These are phyloP conservation scores for Sclerotinia spermophila DNA, from an alignment of 2,329 filamentous ascomycete genomes.

Conservation along the genomic window DNA sequence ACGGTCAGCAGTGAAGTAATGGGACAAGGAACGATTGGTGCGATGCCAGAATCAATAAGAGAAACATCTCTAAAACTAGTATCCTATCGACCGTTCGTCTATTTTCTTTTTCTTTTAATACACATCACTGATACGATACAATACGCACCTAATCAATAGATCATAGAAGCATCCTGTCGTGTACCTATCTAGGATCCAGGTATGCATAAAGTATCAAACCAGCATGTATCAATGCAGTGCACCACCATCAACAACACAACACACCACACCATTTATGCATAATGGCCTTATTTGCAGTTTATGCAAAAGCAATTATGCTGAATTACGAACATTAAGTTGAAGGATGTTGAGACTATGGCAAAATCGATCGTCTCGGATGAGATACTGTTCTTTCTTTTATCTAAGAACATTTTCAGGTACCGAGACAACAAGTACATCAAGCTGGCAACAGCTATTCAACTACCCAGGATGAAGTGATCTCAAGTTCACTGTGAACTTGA, in stretches of 20 bases:
- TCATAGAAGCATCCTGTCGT: conserved; percentile 8
- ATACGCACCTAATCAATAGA: conserved; percentile 16
- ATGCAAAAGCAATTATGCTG: neutral
- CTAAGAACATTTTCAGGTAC: neutral
- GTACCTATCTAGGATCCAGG: neutral
- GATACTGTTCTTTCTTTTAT: neutral
- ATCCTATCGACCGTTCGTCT: neutral
- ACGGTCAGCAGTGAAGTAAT: neutral
- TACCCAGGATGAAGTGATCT: neutral
- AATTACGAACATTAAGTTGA: neutral
- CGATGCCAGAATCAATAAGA: neutral
- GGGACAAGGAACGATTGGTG: neutral
- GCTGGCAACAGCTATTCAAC: neutral
- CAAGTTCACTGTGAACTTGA: neutral
- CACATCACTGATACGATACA: neutral
- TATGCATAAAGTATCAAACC: neutral
- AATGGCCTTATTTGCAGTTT: neutral
- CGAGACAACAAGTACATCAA: neutral
- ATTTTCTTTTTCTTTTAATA: neutral
- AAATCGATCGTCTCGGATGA: neutral
- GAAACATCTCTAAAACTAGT: neutral
- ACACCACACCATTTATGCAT: neutral
- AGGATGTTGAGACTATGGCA: no score
- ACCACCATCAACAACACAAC: neutral
- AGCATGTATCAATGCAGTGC: neutral